Evolutionary conservation across 176 grass and related monocot species (phyloP).

Genomic region (Avena eriantha): DNA sequence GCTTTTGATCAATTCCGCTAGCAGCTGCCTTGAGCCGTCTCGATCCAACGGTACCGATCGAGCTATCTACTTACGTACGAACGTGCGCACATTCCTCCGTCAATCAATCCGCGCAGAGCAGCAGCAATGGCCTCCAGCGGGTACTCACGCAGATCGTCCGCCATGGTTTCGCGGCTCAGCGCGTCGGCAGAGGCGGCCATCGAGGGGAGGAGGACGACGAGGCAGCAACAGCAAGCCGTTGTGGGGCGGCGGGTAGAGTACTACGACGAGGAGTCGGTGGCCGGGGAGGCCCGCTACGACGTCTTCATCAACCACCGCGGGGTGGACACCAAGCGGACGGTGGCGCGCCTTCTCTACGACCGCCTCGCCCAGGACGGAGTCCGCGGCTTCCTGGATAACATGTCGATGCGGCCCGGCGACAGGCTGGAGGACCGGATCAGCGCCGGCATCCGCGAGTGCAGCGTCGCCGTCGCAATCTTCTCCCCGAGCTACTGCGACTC

Average conservation of each 20-base stretch:
- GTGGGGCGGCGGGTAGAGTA: background rate
- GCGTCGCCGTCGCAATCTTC: conserved; percentile 71
- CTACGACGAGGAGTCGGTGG: conserved; percentile 20
- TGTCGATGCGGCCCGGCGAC: conserved; percentile 77
- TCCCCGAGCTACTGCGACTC: conserved; percentile 71
- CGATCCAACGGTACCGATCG: background rate
- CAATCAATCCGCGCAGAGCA: background rate
- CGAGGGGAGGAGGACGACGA: too few species aligned
- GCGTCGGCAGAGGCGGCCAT: conserved; percentile 36
- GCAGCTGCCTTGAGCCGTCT: background rate
- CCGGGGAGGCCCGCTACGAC: conserved; percentile 34
- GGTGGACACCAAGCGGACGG: conserved; percentile 71
- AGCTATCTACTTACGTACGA: background rate
- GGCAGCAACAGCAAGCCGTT: background rate
- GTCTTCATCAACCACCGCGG: conserved; percentile 95
- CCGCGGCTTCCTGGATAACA: conserved; percentile 62
- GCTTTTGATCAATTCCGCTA: background rate
- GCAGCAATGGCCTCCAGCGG: background rate
- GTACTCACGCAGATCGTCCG: background rate
- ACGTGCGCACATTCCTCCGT: background rate
- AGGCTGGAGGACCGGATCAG: conserved; percentile 55
- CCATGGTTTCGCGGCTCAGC: conserved; percentile 38
- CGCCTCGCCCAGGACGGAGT: conserved; percentile 34
- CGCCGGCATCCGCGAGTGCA: conserved; percentile 49
- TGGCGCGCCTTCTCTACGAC: conserved; percentile 66